A percentile compares a stretch with the other conserved stretches of the same genome.
Evolutionary conservation across 2,329 filamentous ascomycete species (phyloP).

Genomic region (Acrodontium crateriforme): DNA sequence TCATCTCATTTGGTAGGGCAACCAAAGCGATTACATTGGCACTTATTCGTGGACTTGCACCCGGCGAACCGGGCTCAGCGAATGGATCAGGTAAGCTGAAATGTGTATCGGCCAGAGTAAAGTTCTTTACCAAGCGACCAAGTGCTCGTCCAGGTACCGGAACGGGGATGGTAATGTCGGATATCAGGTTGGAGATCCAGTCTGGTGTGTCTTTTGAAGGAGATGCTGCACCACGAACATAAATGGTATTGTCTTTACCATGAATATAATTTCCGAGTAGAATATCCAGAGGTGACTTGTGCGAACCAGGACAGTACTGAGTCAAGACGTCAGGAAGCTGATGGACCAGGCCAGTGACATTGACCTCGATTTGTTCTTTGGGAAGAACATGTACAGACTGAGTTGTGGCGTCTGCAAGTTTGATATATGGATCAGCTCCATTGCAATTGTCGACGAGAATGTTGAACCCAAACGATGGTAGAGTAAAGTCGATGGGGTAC

Average conservation of each 20-base stretch:
- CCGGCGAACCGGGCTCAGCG: constrained; percentile 60
- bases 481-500: constrained; percentile 61
- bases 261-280: constrained; percentile 71
- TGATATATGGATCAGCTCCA: constrained; percentile 56
- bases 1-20: constrained; percentile 69
- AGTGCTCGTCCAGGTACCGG: constrained; percentile 72
- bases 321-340: constrained; percentile 62
- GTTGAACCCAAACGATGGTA: constrained; percentile 73
- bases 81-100: constrained; percentile 73
- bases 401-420: constrained; percentile 63
- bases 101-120: constrained; percentile 71
- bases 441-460: constrained; percentile 74
- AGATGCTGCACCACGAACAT: constrained; percentile 59
- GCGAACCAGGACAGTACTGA: constrained; percentile 57
- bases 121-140: constrained; percentile 73
- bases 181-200: constrained; percentile 72
- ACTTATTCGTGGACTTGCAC: constrained; percentile 64
- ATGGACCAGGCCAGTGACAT: constrained; percentile 57
- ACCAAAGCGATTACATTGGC: constrained; percentile 71
- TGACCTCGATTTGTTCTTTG: constrained; percentile 50
- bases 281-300: constrained; percentile 70
- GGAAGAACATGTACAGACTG: constrained; percentile 53
- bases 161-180: constrained; percentile 69
- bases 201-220: constrained; percentile 54
- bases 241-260: constrained; percentile 64